Evolutionary conservation across 495 filamentous ascomycete genomes (phyloP).

Genomic region (Aspergillus carlsbadensis): DNA sequence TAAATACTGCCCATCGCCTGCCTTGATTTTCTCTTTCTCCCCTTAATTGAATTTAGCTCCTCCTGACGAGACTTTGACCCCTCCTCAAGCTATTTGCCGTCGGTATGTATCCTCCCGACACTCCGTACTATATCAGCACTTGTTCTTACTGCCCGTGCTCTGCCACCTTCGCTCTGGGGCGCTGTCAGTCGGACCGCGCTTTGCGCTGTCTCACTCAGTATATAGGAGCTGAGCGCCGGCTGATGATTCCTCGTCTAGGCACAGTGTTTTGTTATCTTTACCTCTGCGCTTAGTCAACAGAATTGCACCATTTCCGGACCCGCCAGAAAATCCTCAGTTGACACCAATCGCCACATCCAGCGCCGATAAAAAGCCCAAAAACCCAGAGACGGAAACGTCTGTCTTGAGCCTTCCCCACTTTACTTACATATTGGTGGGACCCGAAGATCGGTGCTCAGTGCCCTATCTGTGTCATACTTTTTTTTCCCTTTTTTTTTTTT

Average conservation of each 20-base stretch:
- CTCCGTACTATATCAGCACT: too few relatives aligned
- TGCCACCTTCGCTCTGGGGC: background rate
- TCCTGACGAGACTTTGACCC: background rate
- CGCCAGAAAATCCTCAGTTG: slow-evolving; percentile 1
- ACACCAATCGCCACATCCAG: slow-evolving; percentile 1
- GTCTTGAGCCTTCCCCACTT: slow-evolving; percentile 14
- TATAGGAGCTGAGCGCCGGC: background rate
- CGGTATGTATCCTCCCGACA: background rate
- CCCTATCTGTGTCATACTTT: slow-evolving; percentile 21
- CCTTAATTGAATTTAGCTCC: background rate
- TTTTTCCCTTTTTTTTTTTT: slow-evolving; percentile 16
- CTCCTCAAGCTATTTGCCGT: background rate
- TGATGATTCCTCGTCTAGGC: background rate
- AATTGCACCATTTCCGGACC: slow-evolving; percentile 23
- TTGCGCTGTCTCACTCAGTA: background rate
- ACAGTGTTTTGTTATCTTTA: slow-evolving; percentile 2
- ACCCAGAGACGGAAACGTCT: slow-evolving; percentile 26
- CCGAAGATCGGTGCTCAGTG: slow-evolving; percentile 19
- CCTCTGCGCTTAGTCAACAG: slow-evolving; percentile 20
- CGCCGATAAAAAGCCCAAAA: slow-evolving; percentile 10
- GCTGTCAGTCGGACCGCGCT: background rate
- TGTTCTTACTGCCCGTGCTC: background rate
- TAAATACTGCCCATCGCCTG: background rate
- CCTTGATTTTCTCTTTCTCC: background rate
- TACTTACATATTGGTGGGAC: slow-evolving; percentile 8